Evolutionary conservation across 2,329 filamentous ascomycete genomes (phyloP), one percentile per base, ranked within the genome.

Genomic region (Chaetomiaceae sp.): DNA sequence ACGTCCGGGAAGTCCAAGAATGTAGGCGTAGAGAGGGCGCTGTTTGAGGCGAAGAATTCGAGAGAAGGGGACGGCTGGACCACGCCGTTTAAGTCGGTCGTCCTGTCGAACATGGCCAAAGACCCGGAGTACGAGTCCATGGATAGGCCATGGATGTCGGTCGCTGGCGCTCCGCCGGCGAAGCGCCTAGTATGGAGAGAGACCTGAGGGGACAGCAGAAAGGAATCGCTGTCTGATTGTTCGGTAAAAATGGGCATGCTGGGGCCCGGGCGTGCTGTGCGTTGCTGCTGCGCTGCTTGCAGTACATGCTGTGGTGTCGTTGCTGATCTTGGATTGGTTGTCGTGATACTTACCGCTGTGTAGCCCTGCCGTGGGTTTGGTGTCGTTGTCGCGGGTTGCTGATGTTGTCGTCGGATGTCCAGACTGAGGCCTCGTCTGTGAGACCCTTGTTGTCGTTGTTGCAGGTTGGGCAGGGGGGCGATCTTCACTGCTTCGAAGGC

Each of bases 221-320:
- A 82, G 66, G 69, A 73, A 62, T 78, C 78, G 67, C 68, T 70
- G 51, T 63, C 60, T 54, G 60, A 41, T 37, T 53, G 54, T 10
- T 57, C 50, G 53, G 46, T 45, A 48, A 39, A 47, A 20, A 38
- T 38, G 50, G 67, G 60, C 61, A 67, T 68, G 50, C 54, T 50
- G 48, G 64, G 75, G 78, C 84, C 83, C 80, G 84, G 84, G 81
- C 86, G 82, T 79, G 79, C 79, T 78, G 81, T 78, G 78, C 80
- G 81, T 75, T 89, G 86, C 83, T 87, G 81, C 80, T 91, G 88
- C 82, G 84, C 78, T 86, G 87, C 86, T 84, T 84, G 85, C 83
- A 88, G 78, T 72, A 81, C 76, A 78, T 88, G 84, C 79, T 90
- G 86, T 78, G 73, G 71, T 70, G 71, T 76, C 59, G 67, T 68